phyloP scores from a whole-genome alignment of 108 stramenopile species.

The Cyclostephanos tholiformis region DNA sequence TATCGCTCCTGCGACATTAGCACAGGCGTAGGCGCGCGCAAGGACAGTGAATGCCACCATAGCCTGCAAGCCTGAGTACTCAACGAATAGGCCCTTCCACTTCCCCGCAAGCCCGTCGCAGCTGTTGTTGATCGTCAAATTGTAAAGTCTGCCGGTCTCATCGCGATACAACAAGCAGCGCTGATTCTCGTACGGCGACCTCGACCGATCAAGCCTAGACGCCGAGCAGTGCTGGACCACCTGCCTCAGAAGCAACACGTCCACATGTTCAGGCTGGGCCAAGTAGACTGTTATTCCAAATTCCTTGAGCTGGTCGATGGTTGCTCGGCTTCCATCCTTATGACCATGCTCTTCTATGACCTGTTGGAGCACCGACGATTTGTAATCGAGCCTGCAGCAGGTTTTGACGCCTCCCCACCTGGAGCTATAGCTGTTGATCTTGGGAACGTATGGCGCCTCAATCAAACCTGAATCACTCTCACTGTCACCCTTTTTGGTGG shows the following conservation, averaged over 20 bases:
- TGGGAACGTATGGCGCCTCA: slow-evolving; percentile 37
- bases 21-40: slow-evolving; percentile 51
- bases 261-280: slow-evolving; percentile 33
- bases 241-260: slow-evolving; percentile 32
- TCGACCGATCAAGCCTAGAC: slow-evolving; percentile 21
- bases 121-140: slow-evolving; percentile 48
- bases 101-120: slow-evolving; percentile 41
- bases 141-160: slow-evolving; percentile 55
- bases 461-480: slow-evolving; percentile 9
- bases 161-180: slow-evolving; percentile 64
- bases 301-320: slow-evolving; percentile 50
- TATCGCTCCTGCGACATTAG: slow-evolving; percentile 17
- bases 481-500: not conserved
- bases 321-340: slow-evolving; percentile 35
- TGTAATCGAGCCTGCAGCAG: too few relatives aligned
- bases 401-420: slow-evolving; percentile 28
- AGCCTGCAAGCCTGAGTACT: slow-evolving; percentile 66
- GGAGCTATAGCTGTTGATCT: slow-evolving; percentile 18
- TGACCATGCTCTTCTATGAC: slow-evolving; percentile 37
- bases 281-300: slow-evolving; percentile 54
- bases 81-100: slow-evolving; percentile 47
- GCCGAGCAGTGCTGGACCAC: slow-evolving; percentile 39
- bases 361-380: slow-evolving; percentile 32
- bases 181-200: slow-evolving; percentile 31
- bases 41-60: slow-evolving; percentile 57